Percentiles rank a stretch among this genome's conserved stretches.
These are phyloP conservation scores for Neophaeococcomyces mojaviensis DNA, from an alignment of 2,329 filamentous ascomycete species.

Conservation along the genomic window DNA sequence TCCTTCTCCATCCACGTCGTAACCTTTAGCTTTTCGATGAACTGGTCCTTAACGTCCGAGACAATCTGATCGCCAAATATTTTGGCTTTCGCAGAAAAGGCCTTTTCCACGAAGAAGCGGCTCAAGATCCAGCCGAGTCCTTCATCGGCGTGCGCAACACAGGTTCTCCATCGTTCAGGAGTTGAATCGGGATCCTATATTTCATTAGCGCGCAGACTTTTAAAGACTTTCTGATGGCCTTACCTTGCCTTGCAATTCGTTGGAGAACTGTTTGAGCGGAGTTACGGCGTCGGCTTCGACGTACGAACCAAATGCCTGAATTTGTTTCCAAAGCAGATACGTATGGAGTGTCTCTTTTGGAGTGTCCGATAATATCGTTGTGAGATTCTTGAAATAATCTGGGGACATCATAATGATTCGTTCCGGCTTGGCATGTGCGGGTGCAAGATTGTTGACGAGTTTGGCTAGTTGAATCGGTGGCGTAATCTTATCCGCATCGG, in stretches of 20 bases:
- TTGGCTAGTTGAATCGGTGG: constrained; percentile 50
- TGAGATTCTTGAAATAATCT: constrained; percentile 52
- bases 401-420: constrained; percentile 54
- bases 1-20: constrained; percentile 59
- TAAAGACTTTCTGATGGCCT: neutral
- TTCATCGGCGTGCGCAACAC: constrained; percentile 50
- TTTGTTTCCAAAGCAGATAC: constrained; percentile 59
- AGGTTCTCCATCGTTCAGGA: constrained; percentile 60
- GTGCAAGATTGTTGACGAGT: constrained; percentile 47
- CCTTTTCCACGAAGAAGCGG: constrained; percentile 62
- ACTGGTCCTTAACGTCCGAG: constrained; percentile 61
- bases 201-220: neutral
- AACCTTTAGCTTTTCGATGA: constrained; percentile 52
- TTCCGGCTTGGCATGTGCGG: constrained; percentile 43
- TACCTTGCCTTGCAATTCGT: constrained; percentile 51
- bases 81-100: constrained; percentile 58
- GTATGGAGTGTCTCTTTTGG: constrained; percentile 49
- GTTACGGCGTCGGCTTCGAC: constrained; percentile 55
- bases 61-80: constrained; percentile 61
- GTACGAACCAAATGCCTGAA: constrained; percentile 45
- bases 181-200: constrained; percentile 48
- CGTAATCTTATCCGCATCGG: constrained; percentile 47
- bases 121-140: constrained; percentile 61
- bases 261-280: constrained; percentile 53
- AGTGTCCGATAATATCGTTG: constrained; percentile 48